Evolutionary conservation across 345 rosid genomes (phyloP).

Genomic region (Pistacia integerrima): DNA sequence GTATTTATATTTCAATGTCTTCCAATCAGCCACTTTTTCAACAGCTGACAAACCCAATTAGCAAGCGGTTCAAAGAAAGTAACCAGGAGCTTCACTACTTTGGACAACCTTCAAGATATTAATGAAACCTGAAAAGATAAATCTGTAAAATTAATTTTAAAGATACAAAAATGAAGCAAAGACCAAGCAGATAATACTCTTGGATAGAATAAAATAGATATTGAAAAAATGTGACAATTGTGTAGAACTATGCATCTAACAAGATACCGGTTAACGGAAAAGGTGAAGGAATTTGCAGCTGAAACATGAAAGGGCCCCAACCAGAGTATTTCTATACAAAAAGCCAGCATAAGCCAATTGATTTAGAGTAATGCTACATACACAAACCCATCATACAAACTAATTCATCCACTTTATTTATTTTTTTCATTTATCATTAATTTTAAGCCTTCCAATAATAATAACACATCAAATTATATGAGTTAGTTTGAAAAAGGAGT

Average conservation of each 20-base stretch:
- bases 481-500: no score
- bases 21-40: conserved; percentile 12
- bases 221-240: not conserved
- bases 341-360: not conserved
- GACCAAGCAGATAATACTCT: not conserved
- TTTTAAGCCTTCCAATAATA: no score
- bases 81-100: conserved; percentile 5
- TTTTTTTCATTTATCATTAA: no score
- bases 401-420: no score
- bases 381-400: no score
- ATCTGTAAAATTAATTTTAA: not conserved
- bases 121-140: not conserved
- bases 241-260: not conserved
- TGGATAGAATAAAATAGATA: not conserved
- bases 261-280: not conserved
- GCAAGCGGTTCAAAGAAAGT: conserved; percentile 10
- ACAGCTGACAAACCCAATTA: conserved; percentile 16
- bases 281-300: not conserved
- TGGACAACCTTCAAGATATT: not conserved
- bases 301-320: not conserved
- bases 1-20: conserved; percentile 21
- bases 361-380: not conserved
- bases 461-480: no score
- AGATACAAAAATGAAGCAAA: not conserved
- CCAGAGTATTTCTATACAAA: not conserved